Base-by-base conservation (phyloP, 495 filamentous ascomycete species). In the Darksidea phi region DNA sequence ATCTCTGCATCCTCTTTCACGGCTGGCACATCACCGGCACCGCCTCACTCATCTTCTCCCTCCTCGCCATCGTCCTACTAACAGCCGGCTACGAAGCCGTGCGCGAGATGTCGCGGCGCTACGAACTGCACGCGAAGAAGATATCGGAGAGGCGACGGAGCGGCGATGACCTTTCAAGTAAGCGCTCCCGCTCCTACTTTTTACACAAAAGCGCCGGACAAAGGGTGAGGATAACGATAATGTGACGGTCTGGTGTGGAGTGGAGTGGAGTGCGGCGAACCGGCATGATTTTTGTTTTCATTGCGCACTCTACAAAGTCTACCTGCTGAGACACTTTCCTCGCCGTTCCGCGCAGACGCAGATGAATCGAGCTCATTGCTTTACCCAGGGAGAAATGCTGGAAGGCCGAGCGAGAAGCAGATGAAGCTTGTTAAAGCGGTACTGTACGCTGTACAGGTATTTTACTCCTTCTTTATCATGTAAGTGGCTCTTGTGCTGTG, bases 401-500 rank as follows among this genome's bases (percentile, higher is more conserved):
- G 73, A 64, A 73, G 20, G 26, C 48, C 72, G 36, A 63, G 78
- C 54, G 76, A 78, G 67, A 74, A 78, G 69, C 82, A 77, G 56
- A 86, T 84, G n/a, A 90, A 87, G 73, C 67, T 90, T 57, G 76
- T 88, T 66, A 89, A 95, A 79, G 87, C 89, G 32, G 73, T 82
- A 18, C 77, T 99, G 63, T 99, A 99, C 76, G 94, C 86, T 23
- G 76, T 91, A 36, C 94, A 99, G 80, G 93, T 92, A 54, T 99
- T 97, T 70, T 99, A 99, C 76, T 93, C 91, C 48, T 97, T 99
- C 68, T 97, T 99, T 76, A 95, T 99, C 68, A 99, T 99, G 94
- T 97, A 69, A 86, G 91, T 88, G 41, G 15, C 6, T 20, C 47
- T 21, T n/a, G n/a, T n/a, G n/a, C n/a, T n/a, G n/a, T n/a, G n/a